Conservation (phyloP, 805 yeast species). For the Saccharomycopsis capsularis region DNA sequence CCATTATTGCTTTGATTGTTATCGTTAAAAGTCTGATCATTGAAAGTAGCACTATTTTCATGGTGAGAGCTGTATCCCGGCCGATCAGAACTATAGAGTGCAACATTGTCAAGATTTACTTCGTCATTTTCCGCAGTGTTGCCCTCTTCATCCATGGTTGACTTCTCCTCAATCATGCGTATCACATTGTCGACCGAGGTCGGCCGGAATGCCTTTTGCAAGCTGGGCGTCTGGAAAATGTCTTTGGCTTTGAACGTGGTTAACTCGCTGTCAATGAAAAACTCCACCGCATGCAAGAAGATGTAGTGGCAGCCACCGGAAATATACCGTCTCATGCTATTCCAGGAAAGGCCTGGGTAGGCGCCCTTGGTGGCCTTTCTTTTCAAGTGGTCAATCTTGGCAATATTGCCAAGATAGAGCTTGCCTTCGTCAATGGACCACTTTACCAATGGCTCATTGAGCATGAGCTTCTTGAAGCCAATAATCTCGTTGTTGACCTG, state of each 20-base stretch:
- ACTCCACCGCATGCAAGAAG: conserved; percentile 15
- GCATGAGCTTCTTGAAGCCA: conserved; percentile 17
- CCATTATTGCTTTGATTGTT: neutral
- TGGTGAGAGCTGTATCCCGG: neutral
- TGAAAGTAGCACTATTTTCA: neutral
- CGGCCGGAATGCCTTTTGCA: conserved; percentile 7
- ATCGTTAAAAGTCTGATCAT: neutral
- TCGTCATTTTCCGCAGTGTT: conserved; percentile 13
- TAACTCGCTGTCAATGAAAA: conserved; percentile 13
- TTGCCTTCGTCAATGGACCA: conserved; percentile 21
- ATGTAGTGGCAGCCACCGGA: conserved; percentile 21
- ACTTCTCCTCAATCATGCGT: neutral
- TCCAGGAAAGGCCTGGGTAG: conserved; percentile 20
- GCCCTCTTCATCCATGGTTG: conserved; percentile 12
- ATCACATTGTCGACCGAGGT: conserved; percentile 1
- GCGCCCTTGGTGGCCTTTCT: conserved; percentile 9
- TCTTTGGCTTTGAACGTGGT: conserved; percentile 6
- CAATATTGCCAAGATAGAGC: conserved; percentile 11
- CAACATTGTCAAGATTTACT: conserved; percentile 15
- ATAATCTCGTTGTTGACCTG: conserved; percentile 21
- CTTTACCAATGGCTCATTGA: conserved; percentile 5
- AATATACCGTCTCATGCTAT: conserved; percentile 17
- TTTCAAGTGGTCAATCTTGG: conserved; percentile 18
- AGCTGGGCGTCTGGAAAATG: conserved; percentile 3
- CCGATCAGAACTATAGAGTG: neutral